A percentile compares a stretch with the other conserved stretches of the same genome.
phyloP scores from a whole-genome alignment of 2,329 filamentous ascomycete species.

The Seiridium unicorne region DNA sequence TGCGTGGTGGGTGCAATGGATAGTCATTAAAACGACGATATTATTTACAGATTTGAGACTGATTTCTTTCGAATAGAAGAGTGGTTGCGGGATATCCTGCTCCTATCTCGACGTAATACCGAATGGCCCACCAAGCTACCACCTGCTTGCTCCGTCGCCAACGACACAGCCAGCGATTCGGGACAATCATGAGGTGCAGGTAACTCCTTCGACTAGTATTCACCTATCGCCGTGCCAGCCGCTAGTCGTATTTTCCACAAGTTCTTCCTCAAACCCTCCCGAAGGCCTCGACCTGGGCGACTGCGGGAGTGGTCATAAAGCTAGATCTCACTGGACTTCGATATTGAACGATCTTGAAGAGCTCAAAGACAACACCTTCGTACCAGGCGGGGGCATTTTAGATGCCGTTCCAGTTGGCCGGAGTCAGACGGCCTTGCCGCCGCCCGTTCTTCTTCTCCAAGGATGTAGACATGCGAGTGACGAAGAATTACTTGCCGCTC shows the following conservation, averaged over 20 bases:
- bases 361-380: background rate
- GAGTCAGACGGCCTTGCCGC: background rate
- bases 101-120: background rate
- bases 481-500: background rate
- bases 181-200: background rate
- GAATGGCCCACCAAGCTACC: background rate
- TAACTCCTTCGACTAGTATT: background rate
- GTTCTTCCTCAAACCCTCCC: background rate
- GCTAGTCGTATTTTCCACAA: background rate
- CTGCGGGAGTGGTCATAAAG: background rate
- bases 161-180: background rate
- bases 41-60: background rate
- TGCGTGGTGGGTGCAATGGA: background rate
- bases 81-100: background rate
- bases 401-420: background rate
- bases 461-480: background rate
- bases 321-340: background rate
- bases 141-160: background rate
- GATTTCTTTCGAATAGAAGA: background rate
- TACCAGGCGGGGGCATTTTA: background rate
- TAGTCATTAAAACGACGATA: background rate
- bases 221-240: background rate
- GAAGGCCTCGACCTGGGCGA: background rate
- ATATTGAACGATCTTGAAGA: background rate
- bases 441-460: background rate